Percentiles rank a stretch among this genome's conserved stretches.
These are phyloP conservation scores for Globisporangium takayamanum DNA, from an alignment of 352 stramenopile genomes.

Conservation along the genomic window DNA sequence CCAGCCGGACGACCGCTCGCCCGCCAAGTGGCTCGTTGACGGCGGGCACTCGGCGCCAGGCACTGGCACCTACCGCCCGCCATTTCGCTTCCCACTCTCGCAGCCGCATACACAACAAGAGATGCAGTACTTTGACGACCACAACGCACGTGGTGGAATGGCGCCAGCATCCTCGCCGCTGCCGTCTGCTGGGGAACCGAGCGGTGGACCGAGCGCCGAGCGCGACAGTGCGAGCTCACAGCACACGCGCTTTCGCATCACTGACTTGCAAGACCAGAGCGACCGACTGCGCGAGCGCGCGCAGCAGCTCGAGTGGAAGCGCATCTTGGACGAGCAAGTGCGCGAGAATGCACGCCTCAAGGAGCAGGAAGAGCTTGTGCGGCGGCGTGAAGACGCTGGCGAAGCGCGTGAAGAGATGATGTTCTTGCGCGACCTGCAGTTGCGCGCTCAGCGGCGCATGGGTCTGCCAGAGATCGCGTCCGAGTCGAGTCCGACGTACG, in stretches of 20 bases:
- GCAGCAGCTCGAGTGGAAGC: constrained; percentile 66
- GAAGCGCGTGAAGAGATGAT: constrained; percentile 44
- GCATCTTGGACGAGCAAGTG: constrained; percentile 65
- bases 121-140: not conserved
- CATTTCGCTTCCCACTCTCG: constrained; percentile 7
- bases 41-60: constrained; percentile 27
- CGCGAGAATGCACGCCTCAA: constrained; percentile 58
- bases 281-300: constrained; percentile 51
- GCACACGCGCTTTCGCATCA: constrained; percentile 50
- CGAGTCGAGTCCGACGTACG: not conserved
- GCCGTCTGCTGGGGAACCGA: constrained; percentile 7
- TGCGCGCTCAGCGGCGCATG: constrained; percentile 49
- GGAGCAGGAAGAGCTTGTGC: constrained; percentile 34
- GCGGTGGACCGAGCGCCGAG: not conserved
- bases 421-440: constrained; percentile 47
- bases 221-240: constrained; percentile 13
- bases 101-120: constrained; percentile 5
- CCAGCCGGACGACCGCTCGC: constrained; percentile 39
- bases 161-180: not conserved
- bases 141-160: not conserved
- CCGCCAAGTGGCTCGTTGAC: constrained; percentile 67
- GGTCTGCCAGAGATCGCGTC: constrained; percentile 2
- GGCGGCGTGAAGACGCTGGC: constrained; percentile 26
- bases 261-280: constrained; percentile 40
- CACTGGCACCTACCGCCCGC: constrained; percentile 10